Conservation (phyloP, 257 asterid genomes). For the Ocimum tenuiflorum region DNA sequence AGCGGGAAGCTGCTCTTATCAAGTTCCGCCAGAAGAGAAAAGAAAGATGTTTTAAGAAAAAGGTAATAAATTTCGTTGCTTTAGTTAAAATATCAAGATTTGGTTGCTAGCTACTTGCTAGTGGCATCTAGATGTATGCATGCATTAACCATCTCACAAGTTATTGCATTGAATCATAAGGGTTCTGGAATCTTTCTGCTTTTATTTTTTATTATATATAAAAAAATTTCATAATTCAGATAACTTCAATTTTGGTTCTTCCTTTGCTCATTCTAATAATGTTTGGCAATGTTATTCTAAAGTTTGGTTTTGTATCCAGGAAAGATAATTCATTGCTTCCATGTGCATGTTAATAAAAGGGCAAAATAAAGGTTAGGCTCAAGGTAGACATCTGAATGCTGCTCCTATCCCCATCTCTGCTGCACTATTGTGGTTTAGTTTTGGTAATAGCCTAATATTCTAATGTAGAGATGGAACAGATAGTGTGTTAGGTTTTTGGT, state of each 20-base stretch:
- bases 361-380: neutral
- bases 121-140: neutral
- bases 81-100: neutral
- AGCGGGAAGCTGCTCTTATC: constrained; percentile 59
- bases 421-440: no score
- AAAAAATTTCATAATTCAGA: no score
- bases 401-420: neutral
- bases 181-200: neutral
- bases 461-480: neutral
- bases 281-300: neutral
- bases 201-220: no score
- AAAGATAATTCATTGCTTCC: no score
- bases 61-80: constrained; percentile 35
- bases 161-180: neutral
- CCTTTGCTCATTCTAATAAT: neutral
- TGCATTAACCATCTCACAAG: neutral
- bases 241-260: neutral
- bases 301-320: neutral
- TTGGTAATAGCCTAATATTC: neutral
- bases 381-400: neutral
- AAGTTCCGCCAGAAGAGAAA: constrained; percentile 69
- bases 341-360: neutral
- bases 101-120: neutral
- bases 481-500: no score
- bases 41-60: constrained; percentile 59